phyloP scores from a whole-genome alignment of 1,284 basidiomycete genomes.

The Sporisorium iseilematis-ciliati region DNA sequence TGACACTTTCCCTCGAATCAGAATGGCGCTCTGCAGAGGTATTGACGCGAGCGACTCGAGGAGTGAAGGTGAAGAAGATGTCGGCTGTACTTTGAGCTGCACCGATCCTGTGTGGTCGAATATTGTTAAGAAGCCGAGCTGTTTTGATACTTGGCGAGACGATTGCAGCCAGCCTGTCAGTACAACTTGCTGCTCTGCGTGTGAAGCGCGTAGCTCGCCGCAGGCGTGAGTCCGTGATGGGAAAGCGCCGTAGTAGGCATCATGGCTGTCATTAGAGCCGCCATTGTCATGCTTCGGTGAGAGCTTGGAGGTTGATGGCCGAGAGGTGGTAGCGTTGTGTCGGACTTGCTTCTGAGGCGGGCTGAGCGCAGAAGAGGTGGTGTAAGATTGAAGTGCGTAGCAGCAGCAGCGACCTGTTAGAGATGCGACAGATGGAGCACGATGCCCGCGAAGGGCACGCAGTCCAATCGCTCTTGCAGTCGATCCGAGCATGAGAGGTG shows the following conservation, averaged over 20 bases:
- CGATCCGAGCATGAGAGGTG: conserved; percentile 5
- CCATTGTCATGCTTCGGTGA: background rate
- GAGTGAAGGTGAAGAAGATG: conserved; percentile 22
- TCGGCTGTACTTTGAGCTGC: conserved; percentile 74
- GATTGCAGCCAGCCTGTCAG: conserved; percentile 83
- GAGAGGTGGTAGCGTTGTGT: background rate
- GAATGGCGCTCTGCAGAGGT: conserved; percentile 55
- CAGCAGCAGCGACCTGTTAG: background rate
- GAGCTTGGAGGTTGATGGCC: background rate
- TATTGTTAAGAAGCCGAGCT: conserved; percentile 82
- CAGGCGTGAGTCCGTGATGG: conserved; percentile 78
- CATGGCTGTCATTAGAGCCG: background rate
- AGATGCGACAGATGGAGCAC: background rate
- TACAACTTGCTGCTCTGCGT: conserved; percentile 77
- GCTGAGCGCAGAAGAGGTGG: background rate
- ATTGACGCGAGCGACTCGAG: conserved; percentile 74
- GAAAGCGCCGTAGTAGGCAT: conserved; percentile 73
- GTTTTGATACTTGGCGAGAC: conserved; percentile 77
- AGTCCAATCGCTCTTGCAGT: background rate
- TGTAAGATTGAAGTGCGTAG: too few species aligned
- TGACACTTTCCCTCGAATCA: conserved; percentile 43
- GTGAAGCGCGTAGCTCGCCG: conserved; percentile 74
- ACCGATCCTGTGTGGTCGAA: conserved; percentile 81
- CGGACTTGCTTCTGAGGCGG: background rate
- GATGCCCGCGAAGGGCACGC: conserved; percentile 5